Percentiles rank a stretch among this genome's conserved stretches.
phyloP scores from a whole-genome alignment of 1,284 basidiomycete species.

The Thecaphora frezii region DNA sequence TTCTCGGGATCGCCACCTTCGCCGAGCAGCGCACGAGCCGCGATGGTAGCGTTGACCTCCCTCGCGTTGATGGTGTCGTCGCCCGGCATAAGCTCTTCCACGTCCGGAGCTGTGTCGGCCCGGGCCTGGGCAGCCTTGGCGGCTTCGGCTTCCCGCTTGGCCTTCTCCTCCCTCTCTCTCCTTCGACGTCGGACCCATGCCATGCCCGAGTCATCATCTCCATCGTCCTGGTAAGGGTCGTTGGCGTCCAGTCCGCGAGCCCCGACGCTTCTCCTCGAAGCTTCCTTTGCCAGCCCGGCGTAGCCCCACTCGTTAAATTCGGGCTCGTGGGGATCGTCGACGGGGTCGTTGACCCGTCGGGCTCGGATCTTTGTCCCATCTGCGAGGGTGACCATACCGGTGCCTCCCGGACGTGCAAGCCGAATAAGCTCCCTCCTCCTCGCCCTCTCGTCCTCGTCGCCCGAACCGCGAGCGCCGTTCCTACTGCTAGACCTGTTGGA shows the following conservation, averaged over 20 bases:
- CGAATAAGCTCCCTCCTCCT: constrained; percentile 49
- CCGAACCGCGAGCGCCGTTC: constrained; percentile 29
- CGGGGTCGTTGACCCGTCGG: constrained; percentile 46
- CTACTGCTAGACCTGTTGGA: constrained; percentile 30
- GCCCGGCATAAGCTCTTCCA: background rate
- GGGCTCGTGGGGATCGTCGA: constrained; percentile 26
- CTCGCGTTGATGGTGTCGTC: background rate
- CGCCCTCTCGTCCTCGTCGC: constrained; percentile 40
- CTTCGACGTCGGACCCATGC: constrained; percentile 31
- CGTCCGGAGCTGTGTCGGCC: background rate
- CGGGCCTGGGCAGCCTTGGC: background rate
- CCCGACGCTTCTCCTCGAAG: constrained; percentile 24
- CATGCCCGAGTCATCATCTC: constrained; percentile 37
- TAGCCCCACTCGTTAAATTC: constrained; percentile 52
- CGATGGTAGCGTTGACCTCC: too few species aligned
- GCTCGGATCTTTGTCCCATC: constrained; percentile 55
- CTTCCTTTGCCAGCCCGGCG: constrained; percentile 47
- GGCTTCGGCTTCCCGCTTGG: constrained; percentile 19
- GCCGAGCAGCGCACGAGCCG: too few species aligned
- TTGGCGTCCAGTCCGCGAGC: constrained; percentile 11
- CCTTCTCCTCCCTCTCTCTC: constrained; percentile 24
- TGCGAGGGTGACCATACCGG: constrained; percentile 56
- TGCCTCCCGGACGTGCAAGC: constrained; percentile 51
- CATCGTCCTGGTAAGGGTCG: constrained; percentile 12
- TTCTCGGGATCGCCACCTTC: too few species aligned